These are phyloP conservation scores for Nicotiana otophora DNA, from an alignment of 257 asterid genomes.

Conservation along the genomic window DNA sequence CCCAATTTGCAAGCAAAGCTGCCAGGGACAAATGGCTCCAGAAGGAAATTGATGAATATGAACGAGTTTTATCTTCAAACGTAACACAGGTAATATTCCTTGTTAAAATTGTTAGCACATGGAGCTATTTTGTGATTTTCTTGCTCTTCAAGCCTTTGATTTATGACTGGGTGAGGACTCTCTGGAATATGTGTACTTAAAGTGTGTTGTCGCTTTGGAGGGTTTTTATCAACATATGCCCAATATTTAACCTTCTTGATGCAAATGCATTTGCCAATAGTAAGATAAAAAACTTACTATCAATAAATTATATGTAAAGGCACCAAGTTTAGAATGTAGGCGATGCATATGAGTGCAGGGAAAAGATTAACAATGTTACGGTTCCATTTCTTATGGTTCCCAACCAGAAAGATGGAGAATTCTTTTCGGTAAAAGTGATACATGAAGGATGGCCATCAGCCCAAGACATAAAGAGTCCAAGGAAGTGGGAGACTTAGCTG, in stretches of 20 bases:
- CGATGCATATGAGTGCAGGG: not conserved
- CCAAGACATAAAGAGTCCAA: not conserved
- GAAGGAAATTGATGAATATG: constrained; percentile 85
- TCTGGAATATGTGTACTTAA: not conserved
- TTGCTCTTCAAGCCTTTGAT: not conserved
- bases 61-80: constrained; percentile 76
- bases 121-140: not conserved
- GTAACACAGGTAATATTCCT: constrained; percentile 49
- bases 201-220: not conserved
- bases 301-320: not conserved
- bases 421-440: not conserved
- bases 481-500: not conserved
- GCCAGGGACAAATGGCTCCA: constrained; percentile 91
- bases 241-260: not conserved
- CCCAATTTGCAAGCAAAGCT: constrained; percentile 85
- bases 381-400: not conserved
- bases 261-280: not conserved
- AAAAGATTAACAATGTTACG: not conserved
- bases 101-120: not conserved
- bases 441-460: not conserved
- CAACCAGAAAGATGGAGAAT: not conserved
- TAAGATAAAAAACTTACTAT: not conserved
- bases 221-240: not conserved
- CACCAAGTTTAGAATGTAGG: not conserved
- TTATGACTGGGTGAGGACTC: not conserved